phyloP scores from a whole-genome alignment of 2,329 filamentous ascomycete genomes.

The Neonectria coccinea region DNA sequence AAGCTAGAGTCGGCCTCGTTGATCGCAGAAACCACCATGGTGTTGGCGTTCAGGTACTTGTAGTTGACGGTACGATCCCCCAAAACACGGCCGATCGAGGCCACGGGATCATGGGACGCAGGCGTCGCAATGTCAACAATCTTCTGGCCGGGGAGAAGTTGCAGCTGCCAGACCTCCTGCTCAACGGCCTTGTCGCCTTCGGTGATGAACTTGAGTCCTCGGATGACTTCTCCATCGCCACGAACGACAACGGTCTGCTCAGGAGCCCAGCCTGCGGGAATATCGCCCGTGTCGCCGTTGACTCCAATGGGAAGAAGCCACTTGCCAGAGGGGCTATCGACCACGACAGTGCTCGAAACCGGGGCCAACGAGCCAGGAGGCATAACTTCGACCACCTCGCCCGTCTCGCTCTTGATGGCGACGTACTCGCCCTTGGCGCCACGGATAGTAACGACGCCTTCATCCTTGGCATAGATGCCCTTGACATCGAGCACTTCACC shows the following conservation, averaged over 20 bases:
- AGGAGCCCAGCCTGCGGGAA: constrained; percentile 60
- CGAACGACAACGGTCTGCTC: constrained; percentile 67
- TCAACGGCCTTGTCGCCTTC: constrained; percentile 56
- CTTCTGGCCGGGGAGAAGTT: constrained; percentile 72
- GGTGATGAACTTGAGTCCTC: constrained; percentile 65
- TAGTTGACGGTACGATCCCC: constrained; percentile 94
- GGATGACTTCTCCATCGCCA: constrained; percentile 61
- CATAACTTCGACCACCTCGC: constrained; percentile 61
- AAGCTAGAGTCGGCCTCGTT: constrained; percentile 70
- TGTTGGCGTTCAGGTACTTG: constrained; percentile 95
- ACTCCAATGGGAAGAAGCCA: constrained; percentile 66
- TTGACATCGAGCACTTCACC: constrained; percentile 74
- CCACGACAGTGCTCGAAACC: constrained; percentile 59
- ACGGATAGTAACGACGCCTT: constrained; percentile 68
- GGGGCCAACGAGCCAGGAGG: constrained; percentile 47
- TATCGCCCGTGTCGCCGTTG: constrained; percentile 60
- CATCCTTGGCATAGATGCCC: constrained; percentile 72
- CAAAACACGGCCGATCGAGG: constrained; percentile 93
- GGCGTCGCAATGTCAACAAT: constrained; percentile 76
- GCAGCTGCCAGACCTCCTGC: constrained; percentile 78
- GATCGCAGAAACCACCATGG: constrained; percentile 78
- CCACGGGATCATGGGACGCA: constrained; percentile 84
- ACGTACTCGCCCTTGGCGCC: constrained; percentile 72
- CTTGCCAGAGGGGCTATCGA: constrained; percentile 64
- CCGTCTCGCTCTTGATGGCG: constrained; percentile 64